Base-by-base conservation (phyloP, 192 early-diverging fungal species). In the Endogone sp. region DNA sequence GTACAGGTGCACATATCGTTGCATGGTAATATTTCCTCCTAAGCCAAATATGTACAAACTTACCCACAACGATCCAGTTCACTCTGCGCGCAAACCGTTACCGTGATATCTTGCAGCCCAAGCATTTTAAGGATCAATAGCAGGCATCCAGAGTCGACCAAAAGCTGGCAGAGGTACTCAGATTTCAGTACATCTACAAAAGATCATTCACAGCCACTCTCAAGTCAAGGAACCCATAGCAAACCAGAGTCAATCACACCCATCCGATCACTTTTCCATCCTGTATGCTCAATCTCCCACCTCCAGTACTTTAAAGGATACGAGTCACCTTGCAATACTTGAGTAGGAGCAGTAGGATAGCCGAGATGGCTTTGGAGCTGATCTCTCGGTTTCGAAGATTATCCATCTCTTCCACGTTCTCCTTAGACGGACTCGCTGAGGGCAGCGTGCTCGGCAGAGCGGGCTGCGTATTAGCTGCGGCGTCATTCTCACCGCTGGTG, bases 91-190 rank as follows among this genome's bases (percentile, higher is more conserved):
- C 74, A 73, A n/a, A 79, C 71, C 4, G 80, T 75, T 9, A 72
- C 73, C 3, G 76, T 72, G 25, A 85, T 79, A 66, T 84, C 82
- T 59, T 90, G 91, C 24, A 93, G 83, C 58, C 92, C 92, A 64
- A 94, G 82, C 74, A 95, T 88, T 68, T 93, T 95, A 10, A 95
- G 76, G 29, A 95, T 85, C 4, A 95, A 70, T 29, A 95, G 84
- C n/a, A 92, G 77, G 54, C 91, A 90, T 58, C 91, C 92, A 23
- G 92, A 93, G 71, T 95, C 93, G 23, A 94, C 83, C 26, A 95
- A 80, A 2, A 92, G 78, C 65, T 92, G 90, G 3, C 85, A 87
- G 11, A 94, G 72, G 73, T 94, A 88, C 74, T 95, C 91, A 74
- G 88, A 92, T 62, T 89, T 89, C 31, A 94, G 67, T 11, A 79